A percentile compares a stretch with the other conserved stretches of the same genome.
These are phyloP conservation scores for Casuarina equisetifolia DNA, from an alignment of 306 rosid species.

Conservation along the genomic window DNA sequence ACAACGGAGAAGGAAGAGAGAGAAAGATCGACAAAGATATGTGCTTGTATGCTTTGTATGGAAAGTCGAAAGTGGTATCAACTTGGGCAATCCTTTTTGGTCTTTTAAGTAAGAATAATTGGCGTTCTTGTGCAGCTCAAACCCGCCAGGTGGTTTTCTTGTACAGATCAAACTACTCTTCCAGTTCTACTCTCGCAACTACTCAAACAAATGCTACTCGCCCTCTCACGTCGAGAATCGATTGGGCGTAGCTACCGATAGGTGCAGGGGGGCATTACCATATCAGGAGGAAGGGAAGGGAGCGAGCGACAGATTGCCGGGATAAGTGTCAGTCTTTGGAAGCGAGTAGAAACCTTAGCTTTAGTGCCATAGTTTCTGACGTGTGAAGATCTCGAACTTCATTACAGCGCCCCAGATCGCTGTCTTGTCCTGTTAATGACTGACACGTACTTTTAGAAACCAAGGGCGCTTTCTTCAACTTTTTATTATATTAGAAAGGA, in stretches of 20 bases:
- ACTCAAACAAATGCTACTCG: not conserved
- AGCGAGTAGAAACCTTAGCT: not conserved
- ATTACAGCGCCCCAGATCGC: slow-evolving; percentile 36
- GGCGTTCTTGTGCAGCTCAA: not conserved
- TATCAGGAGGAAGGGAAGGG: not conserved
- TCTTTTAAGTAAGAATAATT: slow-evolving; percentile 12
- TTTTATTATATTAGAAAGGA: not conserved
- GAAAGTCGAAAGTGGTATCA: slow-evolving; percentile 35
- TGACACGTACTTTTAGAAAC: slow-evolving; percentile 43
- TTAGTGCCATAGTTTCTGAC: not conserved
- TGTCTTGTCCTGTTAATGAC: slow-evolving; percentile 18
- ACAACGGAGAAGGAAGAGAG: slow-evolving; percentile 1
- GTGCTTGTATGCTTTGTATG: slow-evolving; percentile 48
- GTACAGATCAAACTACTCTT: not conserved
- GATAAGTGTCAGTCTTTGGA: slow-evolving; percentile 20
- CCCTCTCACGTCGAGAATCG: not conserved
- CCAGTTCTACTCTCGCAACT: not conserved
- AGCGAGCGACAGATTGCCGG: not conserved
- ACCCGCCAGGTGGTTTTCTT: slow-evolving; percentile 24
- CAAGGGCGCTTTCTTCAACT: slow-evolving; percentile 42
- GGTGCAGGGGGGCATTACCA: slow-evolving; percentile 10
- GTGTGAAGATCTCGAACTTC: slow-evolving; percentile 20
- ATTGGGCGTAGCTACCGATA: slow-evolving; percentile 1
- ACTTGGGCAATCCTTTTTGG: not conserved
- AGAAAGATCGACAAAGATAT: slow-evolving; percentile 12